Evolutionary conservation across 2,329 filamentous ascomycete genomes (phyloP), one percentile per base, ranked within the genome.

Genomic region (Penicillium sp.): DNA sequence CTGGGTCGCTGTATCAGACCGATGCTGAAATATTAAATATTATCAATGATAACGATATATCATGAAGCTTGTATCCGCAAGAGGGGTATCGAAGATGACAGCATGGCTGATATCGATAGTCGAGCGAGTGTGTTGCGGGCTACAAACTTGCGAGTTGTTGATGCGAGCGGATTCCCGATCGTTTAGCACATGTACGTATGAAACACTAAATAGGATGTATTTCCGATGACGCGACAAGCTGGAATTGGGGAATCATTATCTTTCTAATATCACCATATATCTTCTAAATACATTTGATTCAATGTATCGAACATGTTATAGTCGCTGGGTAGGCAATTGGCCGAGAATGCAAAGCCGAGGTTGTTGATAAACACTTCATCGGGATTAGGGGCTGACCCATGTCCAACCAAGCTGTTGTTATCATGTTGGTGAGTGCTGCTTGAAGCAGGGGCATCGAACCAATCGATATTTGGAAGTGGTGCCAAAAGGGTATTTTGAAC

Each of bases 21-120:
- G 78, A 82, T 56, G 72, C 62, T 24, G 66, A 81, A 53, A 76
- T 83, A 11, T 61, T 78, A n/a, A 56, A 69, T 1, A 57, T 67
- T 10, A 70, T 22, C 58, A n/a, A 69, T 66, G n/a, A 69, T 66
- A 54, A 66, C 69, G 6, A 63, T 69, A 3, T 74, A 66, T 26
- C 68, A 71, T 37, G 66, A 66, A 5, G 58, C 66, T 1, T 66
- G 69, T 11, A 73, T 71, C 1, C 71, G 69, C 52, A 69, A 70
- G 26, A 74, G 74, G 71, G 71, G 72, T 0, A 50, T 55, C 10
- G 11, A 34, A 2, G 50, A 50, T 14, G 70, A 74, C 40, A 53
- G 38, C 1, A 66, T 65, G 56, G 71, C 72, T 11, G 73, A 73
- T 5, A 55, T 76, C 8, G 72, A 75, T 56, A 65, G 54, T 16